Conservation (phyloP, 768 basidiomycete genomes). For the Chalciporus piperatus region DNA sequence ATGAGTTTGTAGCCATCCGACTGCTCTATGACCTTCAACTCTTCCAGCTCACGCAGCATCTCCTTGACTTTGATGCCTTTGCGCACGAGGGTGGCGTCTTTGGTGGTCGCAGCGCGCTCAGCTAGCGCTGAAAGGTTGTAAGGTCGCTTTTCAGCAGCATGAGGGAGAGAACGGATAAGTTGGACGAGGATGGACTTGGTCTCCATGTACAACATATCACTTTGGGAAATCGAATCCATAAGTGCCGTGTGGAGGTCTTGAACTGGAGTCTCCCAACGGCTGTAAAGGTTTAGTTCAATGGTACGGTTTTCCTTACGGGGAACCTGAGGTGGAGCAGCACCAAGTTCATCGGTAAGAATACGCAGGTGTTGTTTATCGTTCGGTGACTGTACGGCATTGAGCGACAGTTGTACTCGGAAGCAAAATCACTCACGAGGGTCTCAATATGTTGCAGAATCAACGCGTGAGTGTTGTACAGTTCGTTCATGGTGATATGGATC, state of each 20-base stretch:
- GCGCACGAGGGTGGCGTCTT: constrained; percentile 92
- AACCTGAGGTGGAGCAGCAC: constrained; percentile 89
- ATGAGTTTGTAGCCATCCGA: constrained; percentile 87
- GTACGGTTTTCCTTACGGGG: constrained; percentile 97
- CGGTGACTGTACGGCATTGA: constrained; percentile 61
- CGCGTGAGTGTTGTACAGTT: constrained; percentile 98
- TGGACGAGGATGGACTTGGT: constrained; percentile 99
- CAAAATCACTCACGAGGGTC: constrained; percentile 63
- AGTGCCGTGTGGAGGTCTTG: constrained; percentile 96
- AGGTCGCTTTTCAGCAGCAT: constrained; percentile 78
- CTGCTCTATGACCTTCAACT: constrained; percentile 79
- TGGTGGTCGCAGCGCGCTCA: constrained; percentile 94
- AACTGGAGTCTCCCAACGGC: constrained; percentile 98
- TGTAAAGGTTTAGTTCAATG: constrained; percentile 88
- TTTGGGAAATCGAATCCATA: constrained; percentile 95
- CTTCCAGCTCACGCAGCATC: constrained; percentile 95
- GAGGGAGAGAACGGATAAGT: constrained; percentile 91
- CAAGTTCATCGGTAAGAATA: constrained; percentile 94
- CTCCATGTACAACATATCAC: constrained; percentile 99
- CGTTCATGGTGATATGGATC: constrained; percentile 98
- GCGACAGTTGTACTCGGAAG: background rate
- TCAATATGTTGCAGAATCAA: constrained; percentile 94
- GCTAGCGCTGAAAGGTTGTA: constrained; percentile 88
- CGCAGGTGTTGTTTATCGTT: constrained; percentile 98
- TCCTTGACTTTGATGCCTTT: constrained; percentile 99